Percentiles rank a stretch among this genome's conserved stretches.
Conservation (phyloP, 352 stramenopile genomes). For the Phytophthora kernoviae region DNA sequence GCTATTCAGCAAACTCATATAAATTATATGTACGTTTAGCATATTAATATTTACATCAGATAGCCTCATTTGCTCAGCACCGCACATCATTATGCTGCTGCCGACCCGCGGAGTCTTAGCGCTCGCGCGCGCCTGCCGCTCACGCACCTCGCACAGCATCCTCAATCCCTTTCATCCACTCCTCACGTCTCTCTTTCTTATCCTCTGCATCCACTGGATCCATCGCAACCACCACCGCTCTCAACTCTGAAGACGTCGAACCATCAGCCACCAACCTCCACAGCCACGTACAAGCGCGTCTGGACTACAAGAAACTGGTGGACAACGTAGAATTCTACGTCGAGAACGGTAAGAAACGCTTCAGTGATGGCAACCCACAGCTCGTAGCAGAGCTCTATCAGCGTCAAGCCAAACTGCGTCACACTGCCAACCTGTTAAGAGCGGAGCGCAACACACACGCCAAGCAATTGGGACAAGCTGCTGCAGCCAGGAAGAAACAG, state of each 20-base stretch:
- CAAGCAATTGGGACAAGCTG: constrained; percentile 58
- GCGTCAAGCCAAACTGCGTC: constrained; percentile 52
- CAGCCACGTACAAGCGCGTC: constrained; percentile 64
- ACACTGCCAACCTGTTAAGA: constrained; percentile 60
- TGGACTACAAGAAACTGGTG: constrained; percentile 80
- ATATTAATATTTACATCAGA: too few species aligned
- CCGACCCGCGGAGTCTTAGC: constrained; percentile 4
- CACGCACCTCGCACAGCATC: neutral
- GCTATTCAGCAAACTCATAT: too few species aligned
- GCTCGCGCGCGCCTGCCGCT: constrained; percentile 13
- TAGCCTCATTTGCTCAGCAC: neutral
- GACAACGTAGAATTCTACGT: constrained; percentile 58
- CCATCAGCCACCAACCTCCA: constrained; percentile 47
- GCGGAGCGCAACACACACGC: constrained; percentile 70
- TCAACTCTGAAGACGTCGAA: constrained; percentile 19
- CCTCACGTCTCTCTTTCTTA: too few species aligned
- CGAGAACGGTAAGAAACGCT: constrained; percentile 67
- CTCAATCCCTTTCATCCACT: constrained; percentile 3
- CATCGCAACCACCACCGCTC: constrained; percentile 8
- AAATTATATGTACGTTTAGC: too few species aligned
- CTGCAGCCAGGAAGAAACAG: constrained; percentile 43
- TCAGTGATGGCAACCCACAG: constrained; percentile 66
- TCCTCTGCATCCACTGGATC: too few species aligned
- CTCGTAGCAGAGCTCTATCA: constrained; percentile 74
- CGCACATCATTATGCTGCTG: constrained; percentile 20